These are phyloP conservation scores for Vaccinium corymbosum DNA, from an alignment of 148 eudicot species.

Conservation along the genomic window DNA sequence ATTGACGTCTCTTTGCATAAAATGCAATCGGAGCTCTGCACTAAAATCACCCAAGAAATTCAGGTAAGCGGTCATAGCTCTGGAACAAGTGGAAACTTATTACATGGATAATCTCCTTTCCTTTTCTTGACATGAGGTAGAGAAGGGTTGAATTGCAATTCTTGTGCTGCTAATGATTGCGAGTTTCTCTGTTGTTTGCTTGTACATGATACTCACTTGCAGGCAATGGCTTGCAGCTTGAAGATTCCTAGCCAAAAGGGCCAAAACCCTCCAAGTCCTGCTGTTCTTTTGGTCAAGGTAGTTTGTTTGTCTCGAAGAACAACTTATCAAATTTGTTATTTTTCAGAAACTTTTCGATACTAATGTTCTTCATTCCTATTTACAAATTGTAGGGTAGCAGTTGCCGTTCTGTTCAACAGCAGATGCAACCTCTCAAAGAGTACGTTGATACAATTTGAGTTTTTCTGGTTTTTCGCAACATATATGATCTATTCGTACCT, in stretches of 20 bases:
- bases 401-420: slow-evolving; percentile 32
- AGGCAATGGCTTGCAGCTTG: slow-evolving; percentile 57
- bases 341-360: background rate
- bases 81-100: background rate
- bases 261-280: slow-evolving; percentile 38
- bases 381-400: slow-evolving; percentile 50
- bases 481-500: background rate
- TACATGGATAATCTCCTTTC: background rate
- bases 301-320: slow-evolving; percentile 14
- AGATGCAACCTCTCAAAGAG: slow-evolving; percentile 41
- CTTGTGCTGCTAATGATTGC: background rate
- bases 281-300: slow-evolving; percentile 52
- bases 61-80: slow-evolving; percentile 45
- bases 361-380: slow-evolving; percentile 13
- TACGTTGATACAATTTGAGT: slow-evolving; percentile 21
- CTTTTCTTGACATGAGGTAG: background rate
- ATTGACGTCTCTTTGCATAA: slow-evolving; percentile 42
- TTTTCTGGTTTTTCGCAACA: background rate
- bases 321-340: background rate
- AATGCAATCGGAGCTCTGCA: slow-evolving; percentile 48
- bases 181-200: slow-evolving; percentile 7
- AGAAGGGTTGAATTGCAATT: background rate
- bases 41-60: slow-evolving; percentile 48
- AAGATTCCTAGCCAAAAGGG: slow-evolving; percentile 38
- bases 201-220: slow-evolving; percentile 21